Conservation (phyloP, 257 asterid genomes). For the Perilla frutescens region DNA sequence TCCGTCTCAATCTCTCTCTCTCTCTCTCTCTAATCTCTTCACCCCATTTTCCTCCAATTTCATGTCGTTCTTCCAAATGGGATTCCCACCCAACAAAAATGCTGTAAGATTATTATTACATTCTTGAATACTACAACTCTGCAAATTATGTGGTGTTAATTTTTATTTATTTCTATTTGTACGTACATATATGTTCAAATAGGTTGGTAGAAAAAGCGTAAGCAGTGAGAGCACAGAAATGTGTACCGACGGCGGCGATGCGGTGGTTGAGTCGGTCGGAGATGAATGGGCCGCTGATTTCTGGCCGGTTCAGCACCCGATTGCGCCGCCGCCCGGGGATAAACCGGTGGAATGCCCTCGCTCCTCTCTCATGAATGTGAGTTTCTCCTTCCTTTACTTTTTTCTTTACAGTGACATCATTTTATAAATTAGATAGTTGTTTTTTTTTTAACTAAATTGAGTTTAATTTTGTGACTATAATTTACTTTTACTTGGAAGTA, state of each 20-base stretch:
- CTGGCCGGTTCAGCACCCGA: constrained; percentile 37
- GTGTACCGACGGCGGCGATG: neutral
- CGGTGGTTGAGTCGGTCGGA: neutral
- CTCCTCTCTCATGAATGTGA: constrained; percentile 33
- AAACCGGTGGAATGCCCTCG: constrained; percentile 36
- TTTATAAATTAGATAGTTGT: too few relatives aligned
- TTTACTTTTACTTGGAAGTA: too few relatives aligned
- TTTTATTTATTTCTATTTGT: too few relatives aligned
- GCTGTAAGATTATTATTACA: constrained; percentile 5
- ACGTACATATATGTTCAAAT: too few relatives aligned
- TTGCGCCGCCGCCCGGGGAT: constrained; percentile 38
- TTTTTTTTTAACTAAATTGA: too few relatives aligned
- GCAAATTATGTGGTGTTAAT: neutral
- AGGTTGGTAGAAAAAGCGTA: constrained; percentile 25
- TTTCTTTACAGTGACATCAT: too few relatives aligned
- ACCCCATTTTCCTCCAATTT: neutral
- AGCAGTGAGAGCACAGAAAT: constrained; percentile 30
- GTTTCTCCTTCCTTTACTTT: neutral
- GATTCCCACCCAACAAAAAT: constrained; percentile 19
- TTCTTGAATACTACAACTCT: neutral
- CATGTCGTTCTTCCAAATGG: constrained; percentile 33
- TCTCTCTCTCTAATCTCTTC: neutral
- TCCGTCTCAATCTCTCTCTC: neutral
- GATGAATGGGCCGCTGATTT: constrained; percentile 20
- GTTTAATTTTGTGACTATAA: too few relatives aligned